Evolutionary conservation across 2,329 filamentous ascomycete species (phyloP).

Genomic region (Paraphaeosphaeria minitans): DNA sequence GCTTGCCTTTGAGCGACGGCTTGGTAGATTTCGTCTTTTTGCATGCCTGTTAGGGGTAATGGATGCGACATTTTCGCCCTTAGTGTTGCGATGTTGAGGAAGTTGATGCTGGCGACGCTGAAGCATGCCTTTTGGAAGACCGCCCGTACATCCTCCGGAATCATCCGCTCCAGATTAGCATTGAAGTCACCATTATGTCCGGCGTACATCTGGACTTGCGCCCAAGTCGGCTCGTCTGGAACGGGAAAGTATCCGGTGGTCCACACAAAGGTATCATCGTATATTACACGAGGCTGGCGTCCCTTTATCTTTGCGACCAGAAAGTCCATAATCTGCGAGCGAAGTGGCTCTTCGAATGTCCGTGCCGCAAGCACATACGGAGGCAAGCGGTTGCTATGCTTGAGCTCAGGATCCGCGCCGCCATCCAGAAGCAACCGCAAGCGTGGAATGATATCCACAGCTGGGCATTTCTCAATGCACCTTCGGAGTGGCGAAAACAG

Average conservation of each 20-base stretch:
- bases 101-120: constrained; percentile 29
- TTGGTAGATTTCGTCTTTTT: constrained; percentile 32
- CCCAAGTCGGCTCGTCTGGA: constrained; percentile 24
- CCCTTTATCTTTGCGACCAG: constrained; percentile 33
- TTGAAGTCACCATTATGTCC: constrained; percentile 27
- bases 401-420: constrained; percentile 38
- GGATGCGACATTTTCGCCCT: constrained; percentile 16
- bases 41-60: constrained; percentile 17
- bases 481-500: constrained; percentile 30
- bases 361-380: constrained; percentile 36
- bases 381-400: constrained; percentile 24
- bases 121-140: constrained; percentile 35
- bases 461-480: constrained; percentile 34
- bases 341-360: constrained; percentile 32
- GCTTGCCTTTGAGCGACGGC: constrained; percentile 26
- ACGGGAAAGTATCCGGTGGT: constrained; percentile 35
- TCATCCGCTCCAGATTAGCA: constrained; percentile 24
- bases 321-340: constrained; percentile 30
- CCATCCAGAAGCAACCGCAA: constrained; percentile 31
- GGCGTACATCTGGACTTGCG: constrained; percentile 30
- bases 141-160: constrained; percentile 29
- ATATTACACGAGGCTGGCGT: constrained; percentile 14
- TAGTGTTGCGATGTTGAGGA: constrained; percentile 25
- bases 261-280: constrained; percentile 25
- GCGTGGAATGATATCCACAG: constrained; percentile 34